Percentiles rank a stretch among this genome's conserved stretches.
These are phyloP conservation scores for Drechslerella coelobrocha DNA, from an alignment of 2,329 filamentous ascomycete species.

Conservation along the genomic window DNA sequence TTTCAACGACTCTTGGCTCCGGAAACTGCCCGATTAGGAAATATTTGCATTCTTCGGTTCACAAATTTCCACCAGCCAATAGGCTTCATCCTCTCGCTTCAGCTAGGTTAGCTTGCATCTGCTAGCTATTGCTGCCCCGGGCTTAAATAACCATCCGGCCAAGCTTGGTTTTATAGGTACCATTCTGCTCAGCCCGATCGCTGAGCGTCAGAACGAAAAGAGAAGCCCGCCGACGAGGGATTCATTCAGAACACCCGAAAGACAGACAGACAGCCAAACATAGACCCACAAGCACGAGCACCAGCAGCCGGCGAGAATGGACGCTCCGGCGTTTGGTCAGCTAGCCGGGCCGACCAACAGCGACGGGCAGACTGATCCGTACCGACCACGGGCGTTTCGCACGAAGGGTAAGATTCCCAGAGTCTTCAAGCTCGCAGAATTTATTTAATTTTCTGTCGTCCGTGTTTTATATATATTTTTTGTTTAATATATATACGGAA, in stretches of 20 bases:
- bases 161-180: no score
- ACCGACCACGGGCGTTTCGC: conserved; percentile 34
- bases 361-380: conserved; percentile 18
- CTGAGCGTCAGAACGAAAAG: no score
- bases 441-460: neutral
- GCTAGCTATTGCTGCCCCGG: no score
- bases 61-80: no score
- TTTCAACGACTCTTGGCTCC: conserved; percentile 23
- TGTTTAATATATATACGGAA: neutral
- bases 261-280: neutral
- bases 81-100: no score
- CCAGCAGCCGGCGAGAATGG: conserved; percentile 2
- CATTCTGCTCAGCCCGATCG: neutral
- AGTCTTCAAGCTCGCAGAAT: neutral
- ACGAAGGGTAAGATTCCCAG: conserved; percentile 26
- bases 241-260: neutral
- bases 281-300: neutral
- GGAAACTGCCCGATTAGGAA: conserved; percentile 31
- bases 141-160: no score
- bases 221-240: no score
- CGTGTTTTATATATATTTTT: neutral
- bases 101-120: no score
- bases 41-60: conserved; percentile 14
- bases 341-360: conserved; percentile 3
- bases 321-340: conserved; percentile 19